Conservation (phyloP, 2,329 filamentous ascomycete species). For the Stemphylium lycopersici region DNA sequence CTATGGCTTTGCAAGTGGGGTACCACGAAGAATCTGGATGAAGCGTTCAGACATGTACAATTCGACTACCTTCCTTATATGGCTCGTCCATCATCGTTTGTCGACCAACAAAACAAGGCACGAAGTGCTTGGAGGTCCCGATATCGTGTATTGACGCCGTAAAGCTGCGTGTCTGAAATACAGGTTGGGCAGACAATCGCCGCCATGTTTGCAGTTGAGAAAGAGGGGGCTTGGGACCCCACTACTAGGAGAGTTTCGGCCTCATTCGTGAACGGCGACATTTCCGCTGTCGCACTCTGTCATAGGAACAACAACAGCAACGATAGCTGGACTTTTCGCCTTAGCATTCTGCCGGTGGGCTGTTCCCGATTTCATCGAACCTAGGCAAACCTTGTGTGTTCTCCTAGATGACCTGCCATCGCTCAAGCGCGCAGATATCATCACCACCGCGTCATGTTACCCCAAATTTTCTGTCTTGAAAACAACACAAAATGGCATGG, state of each 20-base stretch:
- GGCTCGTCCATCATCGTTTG: too few relatives aligned
- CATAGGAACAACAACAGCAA: not conserved
- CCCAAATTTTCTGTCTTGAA: not conserved
- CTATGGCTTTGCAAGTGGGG: too few relatives aligned
- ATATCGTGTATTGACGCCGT: not conserved
- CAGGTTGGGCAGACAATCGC: not conserved
- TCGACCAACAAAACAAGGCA: too few relatives aligned
- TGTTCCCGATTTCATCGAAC: too few relatives aligned
- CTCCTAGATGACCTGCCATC: not conserved
- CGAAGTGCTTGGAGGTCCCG: too few relatives aligned
- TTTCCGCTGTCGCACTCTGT: not conserved
- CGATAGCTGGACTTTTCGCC: not conserved
- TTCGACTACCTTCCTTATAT: too few relatives aligned
- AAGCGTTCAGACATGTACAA: too few relatives aligned
- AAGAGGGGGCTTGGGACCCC: not conserved
- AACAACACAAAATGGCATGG: not conserved
- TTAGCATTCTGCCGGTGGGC: too few relatives aligned
- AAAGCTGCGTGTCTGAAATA: not conserved
- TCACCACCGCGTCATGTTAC: too few relatives aligned
- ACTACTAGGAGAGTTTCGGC: not conserved
- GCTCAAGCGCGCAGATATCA: not conserved
- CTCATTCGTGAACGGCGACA: not conserved
- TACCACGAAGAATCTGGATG: too few relatives aligned
- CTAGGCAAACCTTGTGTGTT: not conserved
- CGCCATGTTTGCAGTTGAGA: not conserved